Conservation (phyloP, 2,329 filamentous ascomycete genomes). For the Eurotiales sp. region DNA sequence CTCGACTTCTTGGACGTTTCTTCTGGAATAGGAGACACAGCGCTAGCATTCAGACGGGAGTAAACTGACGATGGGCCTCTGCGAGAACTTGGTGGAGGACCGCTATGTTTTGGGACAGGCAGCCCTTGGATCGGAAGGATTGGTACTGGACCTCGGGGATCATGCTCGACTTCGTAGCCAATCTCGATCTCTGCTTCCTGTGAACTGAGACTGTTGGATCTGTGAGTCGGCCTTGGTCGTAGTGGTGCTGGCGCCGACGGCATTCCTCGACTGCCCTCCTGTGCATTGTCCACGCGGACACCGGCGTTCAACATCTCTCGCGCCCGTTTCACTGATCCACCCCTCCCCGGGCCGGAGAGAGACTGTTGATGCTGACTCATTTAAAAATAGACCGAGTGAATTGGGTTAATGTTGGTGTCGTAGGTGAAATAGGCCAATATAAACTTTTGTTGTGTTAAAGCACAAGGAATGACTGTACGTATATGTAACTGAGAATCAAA, state of each 20-base stretch:
- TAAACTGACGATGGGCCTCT: slow-evolving; percentile 48
- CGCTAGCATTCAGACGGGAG: slow-evolving; percentile 51
- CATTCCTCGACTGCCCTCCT: slow-evolving; percentile 24
- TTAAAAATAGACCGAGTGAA: neutral
- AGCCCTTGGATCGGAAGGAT: slow-evolving; percentile 13
- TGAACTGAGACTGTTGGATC: slow-evolving; percentile 17
- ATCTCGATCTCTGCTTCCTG: slow-evolving; percentile 11
- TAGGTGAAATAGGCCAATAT: neutral
- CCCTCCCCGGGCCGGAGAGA: neutral
- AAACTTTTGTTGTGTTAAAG: neutral
- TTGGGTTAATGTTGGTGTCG: neutral
- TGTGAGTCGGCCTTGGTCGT: slow-evolving; percentile 29
- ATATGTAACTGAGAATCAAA: neutral
- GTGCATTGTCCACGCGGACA: slow-evolving; percentile 4
- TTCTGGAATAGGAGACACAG: slow-evolving; percentile 72
- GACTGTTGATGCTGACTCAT: slow-evolving; percentile 14
- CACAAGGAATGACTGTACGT: neutral
- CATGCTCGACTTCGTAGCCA: slow-evolving; percentile 11
- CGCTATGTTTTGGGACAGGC: slow-evolving; percentile 18
- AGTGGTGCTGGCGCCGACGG: slow-evolving; percentile 42
- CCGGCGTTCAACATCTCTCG: slow-evolving; percentile 13
- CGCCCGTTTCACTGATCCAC: slow-evolving; percentile 14
- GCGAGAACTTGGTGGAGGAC: slow-evolving; percentile 26
- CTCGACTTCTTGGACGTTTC: slow-evolving; percentile 53
- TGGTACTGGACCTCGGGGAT: slow-evolving; percentile 11